These are phyloP conservation scores for Stenocarpella maydis DNA, from an alignment of 2,329 filamentous ascomycete species.

Conservation along the genomic window DNA sequence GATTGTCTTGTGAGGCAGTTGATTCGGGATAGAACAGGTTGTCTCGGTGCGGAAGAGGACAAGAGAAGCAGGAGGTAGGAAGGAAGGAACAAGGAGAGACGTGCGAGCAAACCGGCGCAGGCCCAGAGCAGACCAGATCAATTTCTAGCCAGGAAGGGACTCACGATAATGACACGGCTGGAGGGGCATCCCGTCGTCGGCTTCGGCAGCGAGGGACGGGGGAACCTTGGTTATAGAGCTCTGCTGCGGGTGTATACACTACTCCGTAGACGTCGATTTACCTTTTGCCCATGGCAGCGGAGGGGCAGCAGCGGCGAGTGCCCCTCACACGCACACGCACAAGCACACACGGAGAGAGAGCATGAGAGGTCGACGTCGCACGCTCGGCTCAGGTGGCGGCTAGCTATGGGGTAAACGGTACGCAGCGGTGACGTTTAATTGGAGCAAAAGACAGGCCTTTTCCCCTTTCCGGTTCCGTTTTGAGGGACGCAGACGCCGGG, in stretches of 20 bases:
- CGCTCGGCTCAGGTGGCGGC: constrained; percentile 28
- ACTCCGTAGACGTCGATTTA: background rate
- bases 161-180: constrained; percentile 36
- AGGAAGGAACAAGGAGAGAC: constrained; percentile 11
- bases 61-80: background rate
- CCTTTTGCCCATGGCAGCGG: background rate
- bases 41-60: background rate
- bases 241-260: background rate
- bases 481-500: background rate
- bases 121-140: constrained; percentile 8
- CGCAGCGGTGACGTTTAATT: constrained; percentile 30
- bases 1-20: background rate
- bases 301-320: no score
- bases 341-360: background rate
- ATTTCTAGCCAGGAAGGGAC: constrained; percentile 33
- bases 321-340: no score
- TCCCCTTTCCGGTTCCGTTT: constrained; percentile 23
- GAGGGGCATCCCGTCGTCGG: constrained; percentile 5
- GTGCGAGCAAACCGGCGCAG: constrained; percentile 3
- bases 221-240: background rate
- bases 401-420: constrained; percentile 11
- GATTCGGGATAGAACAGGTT: background rate
- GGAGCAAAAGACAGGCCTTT: constrained; percentile 30
- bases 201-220: constrained; percentile 4
- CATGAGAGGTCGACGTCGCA: background rate